Conservation (phyloP, 768 basidiomycete genomes). For the Phallus indusiatus region DNA sequence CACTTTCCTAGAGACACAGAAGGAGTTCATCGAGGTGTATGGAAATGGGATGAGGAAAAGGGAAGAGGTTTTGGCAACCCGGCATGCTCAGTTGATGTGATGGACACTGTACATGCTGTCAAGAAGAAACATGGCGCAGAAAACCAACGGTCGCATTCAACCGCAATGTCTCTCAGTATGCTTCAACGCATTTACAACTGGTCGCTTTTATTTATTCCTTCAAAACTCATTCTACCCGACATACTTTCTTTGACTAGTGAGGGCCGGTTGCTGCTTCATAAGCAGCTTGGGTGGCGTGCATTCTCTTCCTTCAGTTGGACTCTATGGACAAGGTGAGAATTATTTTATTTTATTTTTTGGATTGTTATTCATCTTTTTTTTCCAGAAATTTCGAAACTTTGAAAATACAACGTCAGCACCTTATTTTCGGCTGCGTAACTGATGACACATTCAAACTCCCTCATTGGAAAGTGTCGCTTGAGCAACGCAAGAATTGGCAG, state of each 20-base stretch:
- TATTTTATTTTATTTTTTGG: neutral
- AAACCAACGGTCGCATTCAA: conserved; percentile 19
- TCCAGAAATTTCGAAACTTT: neutral
- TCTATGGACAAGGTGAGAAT: conserved; percentile 26
- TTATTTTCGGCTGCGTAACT: neutral
- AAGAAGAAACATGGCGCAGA: conserved; percentile 16
- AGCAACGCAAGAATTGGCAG: conserved; percentile 19
- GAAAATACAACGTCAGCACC: neutral
- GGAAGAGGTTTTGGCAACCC: conserved; percentile 22
- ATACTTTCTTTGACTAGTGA: neutral
- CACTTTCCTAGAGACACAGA: neutral
- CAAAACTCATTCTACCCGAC: neutral
- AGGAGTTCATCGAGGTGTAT: conserved; percentile 7
- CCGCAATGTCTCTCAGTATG: conserved; percentile 21
- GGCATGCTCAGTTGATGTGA: conserved; percentile 17
- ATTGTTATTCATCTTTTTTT: neutral
- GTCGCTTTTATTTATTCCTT: neutral
- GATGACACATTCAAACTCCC: neutral
- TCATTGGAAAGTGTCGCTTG: conserved; percentile 17
- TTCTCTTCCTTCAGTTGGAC: conserved; percentile 21
- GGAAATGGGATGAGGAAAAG: conserved; percentile 17
- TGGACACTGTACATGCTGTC: conserved; percentile 17
- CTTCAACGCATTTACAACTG: neutral
- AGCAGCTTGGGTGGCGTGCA: conserved; percentile 11
- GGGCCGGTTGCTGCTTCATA: neutral